A percentile compares a stretch with the other conserved stretches of the same genome.
These are phyloP conservation scores for Babesia gibsoni DNA, from an alignment of 169 alveolate genomes.

Conservation along the genomic window DNA sequence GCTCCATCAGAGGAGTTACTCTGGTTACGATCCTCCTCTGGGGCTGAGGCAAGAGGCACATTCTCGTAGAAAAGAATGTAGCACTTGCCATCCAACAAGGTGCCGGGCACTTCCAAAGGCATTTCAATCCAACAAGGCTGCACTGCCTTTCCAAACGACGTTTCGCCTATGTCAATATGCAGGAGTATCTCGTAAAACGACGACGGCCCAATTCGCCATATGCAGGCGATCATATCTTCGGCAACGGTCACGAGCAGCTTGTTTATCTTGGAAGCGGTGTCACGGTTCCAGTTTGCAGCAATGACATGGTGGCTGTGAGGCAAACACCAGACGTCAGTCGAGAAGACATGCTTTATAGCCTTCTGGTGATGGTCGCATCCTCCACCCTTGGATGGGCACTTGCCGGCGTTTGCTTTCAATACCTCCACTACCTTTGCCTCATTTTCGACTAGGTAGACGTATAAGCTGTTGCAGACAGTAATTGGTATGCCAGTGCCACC, in stretches of 20 bases:
- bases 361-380: not conserved
- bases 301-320: slow-evolving; percentile 33
- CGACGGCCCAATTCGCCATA: slow-evolving; percentile 47
- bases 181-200: not conserved
- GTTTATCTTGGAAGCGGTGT: not conserved
- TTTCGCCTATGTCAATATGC: slow-evolving; percentile 24
- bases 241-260: slow-evolving; percentile 48
- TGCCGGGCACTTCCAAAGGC: not conserved
- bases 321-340: slow-evolving; percentile 32
- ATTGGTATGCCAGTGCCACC: not conserved
- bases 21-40: too few relatives aligned
- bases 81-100: slow-evolving; percentile 34
- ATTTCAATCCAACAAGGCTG: slow-evolving; percentile 38
- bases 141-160: not conserved
- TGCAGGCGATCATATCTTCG: slow-evolving; percentile 37
- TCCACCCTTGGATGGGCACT: not conserved
- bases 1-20: too few relatives aligned
- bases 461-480: not conserved
- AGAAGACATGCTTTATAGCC: not conserved
- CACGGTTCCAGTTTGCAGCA: slow-evolving; percentile 44
- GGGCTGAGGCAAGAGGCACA: too few relatives aligned
- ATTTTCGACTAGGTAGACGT: slow-evolving; percentile 19
- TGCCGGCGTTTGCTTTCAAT: not conserved
- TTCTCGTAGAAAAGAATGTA: slow-evolving; percentile 41
- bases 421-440: slow-evolving; percentile 23